Conservation (phyloP, 208 protist genomes). For the Crithidia acanthocephali region DNA sequence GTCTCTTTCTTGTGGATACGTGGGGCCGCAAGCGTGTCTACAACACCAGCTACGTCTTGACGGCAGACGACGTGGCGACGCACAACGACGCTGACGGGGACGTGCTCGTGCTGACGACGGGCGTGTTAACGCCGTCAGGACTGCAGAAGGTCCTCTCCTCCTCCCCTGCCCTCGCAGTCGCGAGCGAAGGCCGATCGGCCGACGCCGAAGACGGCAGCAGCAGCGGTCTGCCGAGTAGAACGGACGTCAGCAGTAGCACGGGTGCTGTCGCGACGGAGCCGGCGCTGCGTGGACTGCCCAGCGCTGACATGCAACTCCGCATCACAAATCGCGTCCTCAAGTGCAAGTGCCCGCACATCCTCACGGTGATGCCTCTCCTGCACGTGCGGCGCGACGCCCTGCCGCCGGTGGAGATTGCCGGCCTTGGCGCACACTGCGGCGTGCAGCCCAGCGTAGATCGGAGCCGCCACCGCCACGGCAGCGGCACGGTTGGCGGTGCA, state of each 20-base stretch:
- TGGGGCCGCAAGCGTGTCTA: slow-evolving; percentile 36
- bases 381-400: slow-evolving; percentile 56
- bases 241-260: too few relatives aligned
- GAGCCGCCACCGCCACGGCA: neutral
- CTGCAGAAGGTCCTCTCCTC: slow-evolving; percentile 29
- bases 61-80: slow-evolving; percentile 39
- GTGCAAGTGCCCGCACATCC: slow-evolving; percentile 91
- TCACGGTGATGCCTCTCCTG: slow-evolving; percentile 83
- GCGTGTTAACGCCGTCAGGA: slow-evolving; percentile 35
- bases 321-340: slow-evolving; percentile 80
- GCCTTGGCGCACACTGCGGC: slow-evolving; percentile 76
- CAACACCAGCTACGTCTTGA: slow-evolving; percentile 38
- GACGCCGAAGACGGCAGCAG: neutral
- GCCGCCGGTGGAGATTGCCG: slow-evolving; percentile 59
- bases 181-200: neutral
- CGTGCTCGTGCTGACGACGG: slow-evolving; percentile 82
- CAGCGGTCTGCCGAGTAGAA: too few relatives aligned
- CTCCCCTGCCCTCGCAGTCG: slow-evolving; percentile 7
- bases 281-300: neutral
- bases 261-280: neutral
- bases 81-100: slow-evolving; percentile 83
- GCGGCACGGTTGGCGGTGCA: neutral
- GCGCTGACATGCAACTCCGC: slow-evolving; percentile 73
- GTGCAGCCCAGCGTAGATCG: slow-evolving; percentile 5
- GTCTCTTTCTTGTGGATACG: slow-evolving; percentile 50